Evolutionary conservation across 148 eudicot genomes (phyloP).

Genomic region (Euryodendron excelsum): DNA sequence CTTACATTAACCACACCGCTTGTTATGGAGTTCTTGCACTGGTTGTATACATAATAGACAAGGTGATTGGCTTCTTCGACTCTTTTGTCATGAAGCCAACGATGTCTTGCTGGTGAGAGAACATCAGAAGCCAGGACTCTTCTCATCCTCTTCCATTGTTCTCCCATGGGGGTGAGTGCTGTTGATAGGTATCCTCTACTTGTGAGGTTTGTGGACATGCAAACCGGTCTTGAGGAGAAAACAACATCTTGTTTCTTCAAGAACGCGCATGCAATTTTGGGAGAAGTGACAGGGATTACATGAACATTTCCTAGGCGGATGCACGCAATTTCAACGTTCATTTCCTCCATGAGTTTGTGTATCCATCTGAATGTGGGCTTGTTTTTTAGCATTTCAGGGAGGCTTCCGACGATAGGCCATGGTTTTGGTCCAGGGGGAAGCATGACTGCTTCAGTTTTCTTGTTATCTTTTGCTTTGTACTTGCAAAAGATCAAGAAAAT

Average conservation of each 20-base stretch:
- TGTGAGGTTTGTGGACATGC: conserved; percentile 14
- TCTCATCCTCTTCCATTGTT: conserved; percentile 33
- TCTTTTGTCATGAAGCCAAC: conserved; percentile 20
- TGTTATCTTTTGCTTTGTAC: too few species aligned
- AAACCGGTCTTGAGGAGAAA: conserved; percentile 24
- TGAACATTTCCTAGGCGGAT: conserved; percentile 24
- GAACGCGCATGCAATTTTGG: conserved; percentile 24
- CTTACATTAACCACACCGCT: conserved; percentile 16
- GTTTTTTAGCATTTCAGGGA: neutral
- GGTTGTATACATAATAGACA: conserved; percentile 9
- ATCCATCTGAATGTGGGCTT: conserved; percentile 32
- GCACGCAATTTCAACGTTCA: conserved; percentile 30
- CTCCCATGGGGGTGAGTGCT: conserved; percentile 4
- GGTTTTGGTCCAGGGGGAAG: conserved; percentile 34
- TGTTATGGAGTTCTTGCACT: neutral
- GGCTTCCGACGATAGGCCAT: conserved; percentile 12
- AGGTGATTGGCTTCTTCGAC: conserved; percentile 22
- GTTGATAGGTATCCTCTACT: conserved; percentile 21
- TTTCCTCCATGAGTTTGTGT: conserved; percentile 29
- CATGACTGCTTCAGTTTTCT: neutral
- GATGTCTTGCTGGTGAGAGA: conserved; percentile 7
- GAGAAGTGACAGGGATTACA: conserved; percentile 27
- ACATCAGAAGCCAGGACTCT: conserved; percentile 15
- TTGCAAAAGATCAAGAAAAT: neutral
- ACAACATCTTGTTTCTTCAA: conserved; percentile 20